Conservation (phyloP, 225 moss, liverwort and hornwort genomes). For the Climacium dendroides region DNA sequence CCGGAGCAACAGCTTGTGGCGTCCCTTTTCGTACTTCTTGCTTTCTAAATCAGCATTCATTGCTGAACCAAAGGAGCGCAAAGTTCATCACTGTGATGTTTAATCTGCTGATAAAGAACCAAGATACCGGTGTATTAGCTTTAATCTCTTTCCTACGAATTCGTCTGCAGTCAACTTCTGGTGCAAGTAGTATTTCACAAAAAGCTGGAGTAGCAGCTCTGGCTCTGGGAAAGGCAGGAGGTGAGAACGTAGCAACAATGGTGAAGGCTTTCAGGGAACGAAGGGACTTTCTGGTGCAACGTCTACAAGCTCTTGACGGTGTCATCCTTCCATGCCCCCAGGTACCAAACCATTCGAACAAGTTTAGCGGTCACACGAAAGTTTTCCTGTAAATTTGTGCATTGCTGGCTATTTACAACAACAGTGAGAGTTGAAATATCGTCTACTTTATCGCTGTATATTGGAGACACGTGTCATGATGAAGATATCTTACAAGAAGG, state of each 20-base stretch:
- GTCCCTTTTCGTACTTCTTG: not conserved
- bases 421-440: not conserved
- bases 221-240: constrained; percentile 82
- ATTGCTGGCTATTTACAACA: not conserved
- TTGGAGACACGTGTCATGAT: not conserved
- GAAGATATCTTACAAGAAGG: not conserved
- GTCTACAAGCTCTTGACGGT: constrained; percentile 65
- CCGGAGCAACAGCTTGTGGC: not conserved
- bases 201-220: constrained; percentile 91
- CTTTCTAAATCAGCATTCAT: not conserved
- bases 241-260: constrained; percentile 78
- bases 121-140: not conserved
- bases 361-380: not conserved
- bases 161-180: constrained; percentile 68
- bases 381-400: not conserved
- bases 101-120: not conserved
- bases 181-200: constrained; percentile 96
- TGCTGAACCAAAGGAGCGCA: not conserved
- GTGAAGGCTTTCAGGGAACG: constrained; percentile 75
- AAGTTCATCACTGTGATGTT: not conserved
- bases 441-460: not conserved
- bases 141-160: not conserved
- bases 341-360: constrained; percentile 19
- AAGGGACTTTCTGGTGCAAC: constrained; percentile 78
- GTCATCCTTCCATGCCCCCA: constrained; percentile 80